phyloP scores from a whole-genome alignment of 257 asterid species.

The Lycium ferocissimum region DNA sequence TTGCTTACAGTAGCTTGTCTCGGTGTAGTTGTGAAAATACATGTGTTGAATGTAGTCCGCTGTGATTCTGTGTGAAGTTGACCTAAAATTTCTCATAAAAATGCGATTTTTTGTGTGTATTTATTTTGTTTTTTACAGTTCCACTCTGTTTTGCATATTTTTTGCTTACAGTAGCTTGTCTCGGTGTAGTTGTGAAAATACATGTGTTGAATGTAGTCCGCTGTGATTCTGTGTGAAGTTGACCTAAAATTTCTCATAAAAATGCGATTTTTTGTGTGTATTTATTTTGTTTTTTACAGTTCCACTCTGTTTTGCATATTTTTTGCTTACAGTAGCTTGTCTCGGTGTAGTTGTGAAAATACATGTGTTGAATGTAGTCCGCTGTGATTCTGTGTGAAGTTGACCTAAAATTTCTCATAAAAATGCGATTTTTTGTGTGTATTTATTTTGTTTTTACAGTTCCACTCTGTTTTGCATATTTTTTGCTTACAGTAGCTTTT shows the following conservation, averaged over 20 bases:
- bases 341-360: not conserved
- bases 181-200: not conserved
- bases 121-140: not conserved
- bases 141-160: not conserved
- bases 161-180: no score
- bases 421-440: not conserved
- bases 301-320: not conserved
- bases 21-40: not conserved
- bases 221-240: not conserved
- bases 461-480: not conserved
- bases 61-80: not conserved
- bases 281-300: not conserved
- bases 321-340: constrained; percentile 34
- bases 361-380: not conserved
- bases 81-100: not conserved
- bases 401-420: not conserved
- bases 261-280: not conserved
- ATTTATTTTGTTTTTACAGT: not conserved
- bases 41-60: not conserved
- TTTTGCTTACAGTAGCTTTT: constrained; percentile 34
- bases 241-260: not conserved
- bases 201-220: not conserved
- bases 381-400: no score
- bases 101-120: not conserved
- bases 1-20: no score